A percentile compares a stretch with the other conserved stretches of the same genome.
phyloP scores from a whole-genome alignment of 495 filamentous ascomycete genomes.

The Neurospora pannonica region DNA sequence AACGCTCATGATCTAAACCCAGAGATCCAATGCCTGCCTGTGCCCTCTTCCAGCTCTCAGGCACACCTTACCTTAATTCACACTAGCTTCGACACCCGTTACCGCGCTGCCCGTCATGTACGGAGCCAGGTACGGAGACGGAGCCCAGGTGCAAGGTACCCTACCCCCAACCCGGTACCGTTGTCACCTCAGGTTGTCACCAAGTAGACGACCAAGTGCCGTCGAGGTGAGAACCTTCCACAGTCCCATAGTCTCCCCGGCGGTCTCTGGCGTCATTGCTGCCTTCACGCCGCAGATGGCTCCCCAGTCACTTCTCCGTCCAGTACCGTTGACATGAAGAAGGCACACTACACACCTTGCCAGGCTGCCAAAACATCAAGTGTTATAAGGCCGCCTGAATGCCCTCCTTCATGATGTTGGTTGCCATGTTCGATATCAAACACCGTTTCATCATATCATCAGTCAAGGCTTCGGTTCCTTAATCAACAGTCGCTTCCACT shows the following conservation, averaged over 20 bases:
- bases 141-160: not conserved
- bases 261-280: not conserved
- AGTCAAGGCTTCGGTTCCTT: not conserved
- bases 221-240: not conserved
- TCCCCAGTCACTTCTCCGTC: not conserved
- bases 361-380: not conserved
- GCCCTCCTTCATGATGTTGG: not conserved
- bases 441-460: not conserved
- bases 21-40: not conserved
- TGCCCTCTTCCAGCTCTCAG: not conserved
- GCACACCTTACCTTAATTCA: not conserved
- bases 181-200: not conserved
- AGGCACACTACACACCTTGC: not conserved
- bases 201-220: not conserved
- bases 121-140: not conserved
- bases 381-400: not conserved
- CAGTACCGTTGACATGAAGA: not conserved
- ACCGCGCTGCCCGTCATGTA: not conserved
- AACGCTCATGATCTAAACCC: not conserved
- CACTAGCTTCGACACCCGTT: not conserved
- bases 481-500: not conserved
- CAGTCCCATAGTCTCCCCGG: not conserved
- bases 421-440: not conserved
- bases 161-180: not conserved
- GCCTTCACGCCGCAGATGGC: not conserved